Base-by-base conservation (phyloP, 805 yeast species). In the Ogataea ganodermae region DNA sequence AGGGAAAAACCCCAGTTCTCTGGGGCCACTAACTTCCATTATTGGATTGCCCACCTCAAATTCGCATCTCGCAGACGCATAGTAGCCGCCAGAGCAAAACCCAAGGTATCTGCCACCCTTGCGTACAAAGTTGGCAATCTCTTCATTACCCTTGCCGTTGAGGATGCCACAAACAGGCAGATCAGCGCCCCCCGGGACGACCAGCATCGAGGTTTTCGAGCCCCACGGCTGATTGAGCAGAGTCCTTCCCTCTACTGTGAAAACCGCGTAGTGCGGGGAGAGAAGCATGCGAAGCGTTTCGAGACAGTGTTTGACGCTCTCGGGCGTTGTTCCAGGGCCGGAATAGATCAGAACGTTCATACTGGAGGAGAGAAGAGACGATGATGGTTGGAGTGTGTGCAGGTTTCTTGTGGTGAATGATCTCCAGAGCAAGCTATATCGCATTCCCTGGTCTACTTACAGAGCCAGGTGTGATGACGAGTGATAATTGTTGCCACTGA, bases 131-230 rank as follows among this genome's bases (percentile, higher is more conserved):
- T 79, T 79, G 22, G 69, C 65, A 51, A 89, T 87, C 31, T 73
- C 70, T 8, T 68, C 58, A 58, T 84, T 87, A 0, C 90, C 89
- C 1, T 66, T 68, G 1, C 96, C 92, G 59, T 85, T 83, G 52
- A 95, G 75, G 3, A 76, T 79, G 44, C 75, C 72, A 53, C 96
- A 88, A 55, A 84, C 80, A 0, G 97, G 97, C 42, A 89, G 69
- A 63, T 94, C 99, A 0, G 98, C 97, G 6, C 99, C 99, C 3
- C 99, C 99, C 0, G 99, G 99, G 22, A 94, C 66, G 1, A 90
- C 96, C 35, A 94, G 62, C 53, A 88, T 70, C 0, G 95, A 72
- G 0, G 97, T 87, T 59, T 87, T 87, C 6, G 78, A 59, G 52
- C 77, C 76, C 99, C 99, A 94, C 0, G 99, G 97, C 59, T 94